Base-by-base conservation (phyloP, 2,329 filamentous ascomycete genomes). In the Penicillium sp. region DNA sequence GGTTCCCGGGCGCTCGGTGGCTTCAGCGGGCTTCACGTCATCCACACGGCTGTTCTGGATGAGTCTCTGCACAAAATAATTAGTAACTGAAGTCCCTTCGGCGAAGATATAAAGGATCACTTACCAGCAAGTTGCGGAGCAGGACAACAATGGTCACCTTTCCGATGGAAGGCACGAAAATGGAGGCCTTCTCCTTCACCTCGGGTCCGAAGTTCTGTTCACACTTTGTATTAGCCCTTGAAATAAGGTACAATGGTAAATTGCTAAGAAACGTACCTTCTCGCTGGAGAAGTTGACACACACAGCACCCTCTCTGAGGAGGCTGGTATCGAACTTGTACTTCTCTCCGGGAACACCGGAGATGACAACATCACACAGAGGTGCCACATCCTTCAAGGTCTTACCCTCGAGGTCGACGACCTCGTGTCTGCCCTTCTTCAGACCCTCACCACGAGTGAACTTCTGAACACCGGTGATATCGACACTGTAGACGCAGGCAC, bases 251-350 rank as follows among this genome's bases (percentile, higher is more conserved):
- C n/a, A n/a, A n/a, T n/a, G n/a, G n/a, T n/a, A n/a, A n/a, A n/a
- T n/a, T n/a, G n/a, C n/a, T n/a, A n/a, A 34, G 15, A 21, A 43
- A 45, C 69, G 51, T 62, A 81, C 79, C 77, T 90, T 88, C 70
- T 87, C 88, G 45, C 88, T 95, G 7, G 89, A 94, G 69, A 98
- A 97, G 73, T 98, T 98, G 74, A 98, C 90, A 77, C 93, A 98
- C n/a, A 95, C 88, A 28, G 88, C 90, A 42, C 93, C 93, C 49
- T 95, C 87, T 41, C 88, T 81, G 62, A 98, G 77, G 54, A 93
- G 75, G 45, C 87, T 80, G 3, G 84, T 85, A 6, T 90, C 87
- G 24, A 98, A 86, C 75, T 97, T 96, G 79, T 85, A 98, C 53
- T 77, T 80, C 56, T 95, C 86, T 21, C 83, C 81, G 0, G 93